Percentiles rank a stretch among this genome's conserved stretches.
Conservation (phyloP, 768 basidiomycete genomes). For the Pholiota microspora region DNA sequence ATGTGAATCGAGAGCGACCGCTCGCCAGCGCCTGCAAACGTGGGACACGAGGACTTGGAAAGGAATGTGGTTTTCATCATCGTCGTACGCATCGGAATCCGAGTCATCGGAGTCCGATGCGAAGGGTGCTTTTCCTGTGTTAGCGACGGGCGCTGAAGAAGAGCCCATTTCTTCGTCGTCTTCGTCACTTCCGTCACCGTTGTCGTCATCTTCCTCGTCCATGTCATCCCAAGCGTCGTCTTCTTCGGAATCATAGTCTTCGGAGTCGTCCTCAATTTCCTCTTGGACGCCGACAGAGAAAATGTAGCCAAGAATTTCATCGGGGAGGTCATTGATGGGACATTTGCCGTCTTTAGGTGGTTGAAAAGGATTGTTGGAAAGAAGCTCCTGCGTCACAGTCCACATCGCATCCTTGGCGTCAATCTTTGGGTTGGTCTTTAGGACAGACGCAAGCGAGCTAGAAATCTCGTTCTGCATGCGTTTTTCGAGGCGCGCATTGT, state of each 20-base stretch:
- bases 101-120: slow-evolving; percentile 16
- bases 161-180: slow-evolving; percentile 24
- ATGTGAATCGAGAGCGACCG: slow-evolving; percentile 48
- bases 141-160: slow-evolving; percentile 5
- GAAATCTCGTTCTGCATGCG: slow-evolving; percentile 25
- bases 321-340: slow-evolving; percentile 51
- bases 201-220: slow-evolving; percentile 32
- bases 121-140: slow-evolving; percentile 18
- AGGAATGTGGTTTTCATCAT: slow-evolving; percentile 23
- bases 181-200: slow-evolving; percentile 16
- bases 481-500: slow-evolving; percentile 19
- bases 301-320: slow-evolving; percentile 55
- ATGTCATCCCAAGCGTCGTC: slow-evolving; percentile 33
- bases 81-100: slow-evolving; percentile 14
- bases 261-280: slow-evolving; percentile 30
- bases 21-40: slow-evolving; percentile 61
- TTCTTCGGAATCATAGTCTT: slow-evolving; percentile 34
- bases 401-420: slow-evolving; percentile 29
- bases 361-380: slow-evolving; percentile 45
- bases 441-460: slow-evolving; percentile 20
- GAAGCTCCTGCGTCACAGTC: slow-evolving; percentile 32
- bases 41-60: slow-evolving; percentile 61
- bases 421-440: slow-evolving; percentile 27
- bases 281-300: slow-evolving; percentile 46
- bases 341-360: slow-evolving; percentile 43